phyloP scores from a whole-genome alignment of 78 protist species.

The Dictyostelium purpureum region DNA sequence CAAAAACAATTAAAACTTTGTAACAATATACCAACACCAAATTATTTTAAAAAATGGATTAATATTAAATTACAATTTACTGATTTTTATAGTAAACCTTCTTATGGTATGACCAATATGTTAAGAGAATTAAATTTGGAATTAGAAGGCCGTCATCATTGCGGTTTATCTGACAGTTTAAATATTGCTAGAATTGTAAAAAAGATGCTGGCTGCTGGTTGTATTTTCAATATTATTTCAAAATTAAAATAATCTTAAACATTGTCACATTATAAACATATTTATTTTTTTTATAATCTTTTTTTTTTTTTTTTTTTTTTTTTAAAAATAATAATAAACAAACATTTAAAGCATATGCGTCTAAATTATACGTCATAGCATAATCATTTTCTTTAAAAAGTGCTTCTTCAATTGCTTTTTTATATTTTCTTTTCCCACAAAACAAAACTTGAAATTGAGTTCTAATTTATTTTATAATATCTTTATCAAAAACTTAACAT shows the following conservation, averaged over 20 bases:
- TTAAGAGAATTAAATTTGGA: neutral
- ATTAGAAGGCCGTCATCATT: slow-evolving; percentile 82
- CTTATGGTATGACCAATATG: slow-evolving; percentile 59
- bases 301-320: no score
- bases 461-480: no score
- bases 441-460: no score
- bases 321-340: no score
- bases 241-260: neutral
- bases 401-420: no score
- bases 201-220: slow-evolving; percentile 1
- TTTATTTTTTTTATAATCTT: no score
- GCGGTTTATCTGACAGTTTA: slow-evolving; percentile 80
- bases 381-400: no score
- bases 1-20: slow-evolving; percentile 30
- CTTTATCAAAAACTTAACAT: no score
- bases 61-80: slow-evolving; percentile 50
- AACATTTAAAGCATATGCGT: no score
- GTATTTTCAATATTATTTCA: neutral
- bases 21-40: neutral
- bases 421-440: no score
- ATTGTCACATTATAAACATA: no score
- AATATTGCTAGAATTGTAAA: slow-evolving; percentile 60
- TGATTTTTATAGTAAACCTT: neutral
- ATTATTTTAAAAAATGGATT: slow-evolving; percentile 50
- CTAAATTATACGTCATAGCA: no score